Percentiles rank a stretch among this genome's conserved stretches.
phyloP scores from a whole-genome alignment of 129 eudicot genomes.

The Saposhnikovia divaricata region DNA sequence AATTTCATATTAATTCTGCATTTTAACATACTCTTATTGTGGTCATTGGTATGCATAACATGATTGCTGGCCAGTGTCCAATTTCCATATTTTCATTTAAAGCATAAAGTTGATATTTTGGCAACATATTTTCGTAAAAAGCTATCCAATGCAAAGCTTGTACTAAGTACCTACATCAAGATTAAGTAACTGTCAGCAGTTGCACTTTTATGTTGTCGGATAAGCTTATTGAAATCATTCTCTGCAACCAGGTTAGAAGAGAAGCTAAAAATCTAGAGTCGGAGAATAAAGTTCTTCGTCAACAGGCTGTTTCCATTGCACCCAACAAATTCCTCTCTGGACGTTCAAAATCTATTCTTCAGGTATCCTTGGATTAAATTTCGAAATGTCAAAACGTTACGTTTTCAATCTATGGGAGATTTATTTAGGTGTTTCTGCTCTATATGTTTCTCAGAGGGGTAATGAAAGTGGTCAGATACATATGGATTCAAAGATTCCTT shows the following conservation, averaged over 20 bases:
- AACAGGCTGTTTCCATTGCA: slow-evolving; percentile 93
- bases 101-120: background rate
- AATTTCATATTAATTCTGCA: background rate
- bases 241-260: slow-evolving; percentile 61
- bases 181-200: background rate
- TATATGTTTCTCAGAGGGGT: slow-evolving; percentile 53
- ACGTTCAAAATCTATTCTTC: slow-evolving; percentile 77
- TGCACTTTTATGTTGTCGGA: background rate
- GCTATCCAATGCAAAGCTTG: background rate
- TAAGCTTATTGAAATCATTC: slow-evolving; percentile 1
- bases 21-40: background rate
- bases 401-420: background rate
- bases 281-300: slow-evolving; percentile 94
- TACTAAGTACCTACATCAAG: background rate
- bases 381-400: background rate
- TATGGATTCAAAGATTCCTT: slow-evolving; percentile 46
- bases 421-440: slow-evolving; percentile 15
- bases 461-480: slow-evolving; percentile 52
- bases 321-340: slow-evolving; percentile 87
- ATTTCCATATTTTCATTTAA: background rate
- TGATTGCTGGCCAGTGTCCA: background rate
- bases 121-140: background rate
- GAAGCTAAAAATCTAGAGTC: slow-evolving; percentile 79
- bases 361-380: slow-evolving; percentile 32
- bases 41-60: background rate